Conservation (phyloP, 2,329 filamentous ascomycete species). For the Teratosphaeria zuluensis region DNA sequence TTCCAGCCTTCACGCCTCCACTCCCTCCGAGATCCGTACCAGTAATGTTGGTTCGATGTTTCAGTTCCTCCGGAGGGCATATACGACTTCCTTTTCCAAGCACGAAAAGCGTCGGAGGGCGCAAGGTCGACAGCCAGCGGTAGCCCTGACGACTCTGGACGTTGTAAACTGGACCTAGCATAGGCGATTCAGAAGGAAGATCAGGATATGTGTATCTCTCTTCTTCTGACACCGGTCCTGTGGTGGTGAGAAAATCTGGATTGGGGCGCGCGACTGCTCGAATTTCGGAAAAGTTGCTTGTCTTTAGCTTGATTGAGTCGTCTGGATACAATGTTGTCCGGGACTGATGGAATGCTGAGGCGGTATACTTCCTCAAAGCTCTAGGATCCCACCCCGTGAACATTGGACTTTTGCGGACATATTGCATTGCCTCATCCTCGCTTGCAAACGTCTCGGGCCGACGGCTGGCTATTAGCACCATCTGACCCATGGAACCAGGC, state of each 20-base stretch:
- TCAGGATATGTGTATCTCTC: background rate
- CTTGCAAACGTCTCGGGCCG: slow-evolving; percentile 75
- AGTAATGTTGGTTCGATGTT: slow-evolving; percentile 48
- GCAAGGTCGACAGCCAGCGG: slow-evolving; percentile 40
- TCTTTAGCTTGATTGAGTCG: slow-evolving; percentile 39
- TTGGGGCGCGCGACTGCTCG: slow-evolving; percentile 72
- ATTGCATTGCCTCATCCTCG: slow-evolving; percentile 47
- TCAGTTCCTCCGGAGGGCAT: background rate
- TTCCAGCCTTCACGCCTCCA: slow-evolving; percentile 49
- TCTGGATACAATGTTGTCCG: slow-evolving; percentile 51
- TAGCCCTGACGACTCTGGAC: slow-evolving; percentile 52
- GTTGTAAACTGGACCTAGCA: slow-evolving; percentile 54
- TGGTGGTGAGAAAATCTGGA: slow-evolving; percentile 62
- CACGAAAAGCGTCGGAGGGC: slow-evolving; percentile 7
- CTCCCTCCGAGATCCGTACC: slow-evolving; percentile 56
- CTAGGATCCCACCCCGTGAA: slow-evolving; percentile 65
- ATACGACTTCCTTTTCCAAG: background rate
- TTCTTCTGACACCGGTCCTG: slow-evolving; percentile 4
- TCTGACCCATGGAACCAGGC: background rate
- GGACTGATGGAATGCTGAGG: slow-evolving; percentile 57
- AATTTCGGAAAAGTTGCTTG: slow-evolving; percentile 24
- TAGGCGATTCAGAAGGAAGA: slow-evolving; percentile 51
- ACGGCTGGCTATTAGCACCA: slow-evolving; percentile 28
- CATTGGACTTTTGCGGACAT: slow-evolving; percentile 27
- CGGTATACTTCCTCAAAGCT: slow-evolving; percentile 60